Evolutionary conservation across 2,329 filamentous ascomycete genomes (phyloP), one percentile per base, ranked within the genome.

Genomic region (Trichoderma aggressivum): DNA sequence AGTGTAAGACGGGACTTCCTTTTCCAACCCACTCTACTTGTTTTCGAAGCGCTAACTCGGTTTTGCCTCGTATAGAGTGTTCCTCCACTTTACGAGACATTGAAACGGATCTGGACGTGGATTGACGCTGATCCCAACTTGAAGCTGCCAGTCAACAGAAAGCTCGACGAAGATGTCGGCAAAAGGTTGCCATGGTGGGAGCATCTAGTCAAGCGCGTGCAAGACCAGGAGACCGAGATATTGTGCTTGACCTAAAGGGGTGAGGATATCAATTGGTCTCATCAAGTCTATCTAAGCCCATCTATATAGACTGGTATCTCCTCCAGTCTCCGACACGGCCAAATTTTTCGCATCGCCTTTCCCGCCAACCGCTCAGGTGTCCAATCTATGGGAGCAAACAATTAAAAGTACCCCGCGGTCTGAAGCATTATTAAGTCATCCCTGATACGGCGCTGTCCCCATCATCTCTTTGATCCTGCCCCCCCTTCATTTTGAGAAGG

Each of bases 111-210:
- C 24, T 80, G 80, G 77, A 39, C 14, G 26, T 83, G 81, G 81
- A 79, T 83, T 47, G 74, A 79, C 30, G 53, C 56, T 8, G 77
- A 80, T 12, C 72, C 79, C 36, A 71, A 74, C 43, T 30, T 75
- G 16, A 62, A 70, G n/a, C 53, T 39, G 50, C 72, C 73, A 7
- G 56, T 67, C 50, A 72, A 68, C 39, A 43, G 53, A 50, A 55
- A 71, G 47, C 55, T 79, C 16, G 64, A 76, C 53, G 70, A 74
- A 21, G 68, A 74, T 24, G 75, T 83, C 62, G 71, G 74, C 55
- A 71, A 77, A 39, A 79, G 82, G 61, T 62, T 72, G 36, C 75
- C 80, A 24, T 83, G 82, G 82, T 83, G 82, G 82, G 82, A 83
- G 75, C 70, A 72, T n/a, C 76, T 83, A 70, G 80, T 83, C 21